Percentiles rank a stretch among this genome's conserved stretches.
phyloP scores from a whole-genome alignment of 2,329 filamentous ascomycete species.

The Intubia oerlemansii region DNA sequence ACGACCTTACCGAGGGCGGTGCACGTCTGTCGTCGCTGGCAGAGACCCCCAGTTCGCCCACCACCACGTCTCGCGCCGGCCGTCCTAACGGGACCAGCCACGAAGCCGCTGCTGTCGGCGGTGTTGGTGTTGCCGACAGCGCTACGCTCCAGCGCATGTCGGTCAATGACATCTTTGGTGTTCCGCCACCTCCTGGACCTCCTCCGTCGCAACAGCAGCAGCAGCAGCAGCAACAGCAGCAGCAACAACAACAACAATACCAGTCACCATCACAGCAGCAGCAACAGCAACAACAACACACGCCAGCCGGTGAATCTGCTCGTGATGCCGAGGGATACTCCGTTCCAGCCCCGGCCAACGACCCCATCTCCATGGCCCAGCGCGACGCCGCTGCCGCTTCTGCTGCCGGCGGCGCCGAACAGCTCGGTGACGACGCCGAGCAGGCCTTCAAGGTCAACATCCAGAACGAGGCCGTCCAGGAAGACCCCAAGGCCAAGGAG shows the following conservation, averaged over 20 bases:
- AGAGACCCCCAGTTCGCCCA: slow-evolving; percentile 28
- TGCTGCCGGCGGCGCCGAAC: slow-evolving; percentile 20
- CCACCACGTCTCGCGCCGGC: too few relatives aligned
- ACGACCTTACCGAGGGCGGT: slow-evolving; percentile 32
- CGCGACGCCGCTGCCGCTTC: slow-evolving; percentile 29
- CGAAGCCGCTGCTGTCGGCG: slow-evolving; percentile 19
- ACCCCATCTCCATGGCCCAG: slow-evolving; percentile 52
- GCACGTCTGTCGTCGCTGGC: slow-evolving; percentile 32
- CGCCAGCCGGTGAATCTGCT: slow-evolving; percentile 14
- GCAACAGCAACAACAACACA: slow-evolving; percentile 11
- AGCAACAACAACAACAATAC: too few relatives aligned
- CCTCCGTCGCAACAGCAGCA: slow-evolving; percentile 28
- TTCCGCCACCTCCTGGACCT: slow-evolving; percentile 28
- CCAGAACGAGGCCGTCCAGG: slow-evolving; percentile 58
- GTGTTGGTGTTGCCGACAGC: too few relatives aligned
- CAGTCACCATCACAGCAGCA: too few relatives aligned
- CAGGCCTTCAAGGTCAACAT: slow-evolving; percentile 64
- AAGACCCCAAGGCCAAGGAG: slow-evolving; percentile 50
- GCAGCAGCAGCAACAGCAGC: too few relatives aligned
- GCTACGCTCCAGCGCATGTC: too few relatives aligned
- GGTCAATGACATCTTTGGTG: slow-evolving; percentile 25
- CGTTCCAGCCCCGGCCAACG: slow-evolving; percentile 40
- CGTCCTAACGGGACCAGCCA: too few relatives aligned
- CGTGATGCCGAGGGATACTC: slow-evolving; percentile 61
- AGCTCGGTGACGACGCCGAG: slow-evolving; percentile 32